Percentiles rank a stretch among this genome's conserved stretches.
Evolutionary conservation across 2,329 filamentous ascomycete species (phyloP).

Genomic region (Elsinoe australis): DNA sequence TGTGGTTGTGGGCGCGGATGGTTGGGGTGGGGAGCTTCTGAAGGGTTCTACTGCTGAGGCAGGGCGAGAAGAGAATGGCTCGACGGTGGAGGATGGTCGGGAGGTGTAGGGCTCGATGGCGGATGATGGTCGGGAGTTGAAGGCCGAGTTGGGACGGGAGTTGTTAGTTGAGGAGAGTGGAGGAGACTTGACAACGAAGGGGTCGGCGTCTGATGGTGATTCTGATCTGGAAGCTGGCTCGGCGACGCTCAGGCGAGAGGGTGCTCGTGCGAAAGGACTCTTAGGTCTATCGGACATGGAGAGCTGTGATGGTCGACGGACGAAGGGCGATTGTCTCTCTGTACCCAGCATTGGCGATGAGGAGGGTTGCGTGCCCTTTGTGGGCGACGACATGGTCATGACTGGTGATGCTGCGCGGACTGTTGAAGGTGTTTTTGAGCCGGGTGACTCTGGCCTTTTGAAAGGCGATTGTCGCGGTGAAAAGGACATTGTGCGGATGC

Average conservation of each 20-base stretch:
- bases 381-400: conserved; percentile 20
- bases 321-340: conserved; percentile 31
- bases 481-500: conserved; percentile 31
- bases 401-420: conserved; percentile 25
- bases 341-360: conserved; percentile 20
- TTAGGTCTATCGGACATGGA: conserved; percentile 26
- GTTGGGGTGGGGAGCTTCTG: conserved; percentile 7
- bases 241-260: conserved; percentile 27
- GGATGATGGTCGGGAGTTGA: conserved; percentile 23
- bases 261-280: conserved; percentile 32
- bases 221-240: conserved; percentile 13
- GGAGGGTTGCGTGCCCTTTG: conserved; percentile 19
- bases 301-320: conserved; percentile 31
- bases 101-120: conserved; percentile 25
- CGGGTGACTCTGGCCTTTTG: conserved; percentile 36
- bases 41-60: conserved; percentile 6
- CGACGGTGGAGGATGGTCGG: conserved; percentile 22
- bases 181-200: conserved; percentile 18
- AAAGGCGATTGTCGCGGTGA: conserved; percentile 40
- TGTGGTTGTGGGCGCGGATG: not conserved
- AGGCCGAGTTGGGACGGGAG: conserved; percentile 17
- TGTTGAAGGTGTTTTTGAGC: conserved; percentile 33
- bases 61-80: conserved; percentile 26
- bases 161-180: conserved; percentile 10
- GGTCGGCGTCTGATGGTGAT: conserved; percentile 17